A percentile compares a stretch with the other conserved stretches of the same genome.
Conservation (phyloP, 2,329 filamentous ascomycete species). For the Graphiopsis chlorocephala region DNA sequence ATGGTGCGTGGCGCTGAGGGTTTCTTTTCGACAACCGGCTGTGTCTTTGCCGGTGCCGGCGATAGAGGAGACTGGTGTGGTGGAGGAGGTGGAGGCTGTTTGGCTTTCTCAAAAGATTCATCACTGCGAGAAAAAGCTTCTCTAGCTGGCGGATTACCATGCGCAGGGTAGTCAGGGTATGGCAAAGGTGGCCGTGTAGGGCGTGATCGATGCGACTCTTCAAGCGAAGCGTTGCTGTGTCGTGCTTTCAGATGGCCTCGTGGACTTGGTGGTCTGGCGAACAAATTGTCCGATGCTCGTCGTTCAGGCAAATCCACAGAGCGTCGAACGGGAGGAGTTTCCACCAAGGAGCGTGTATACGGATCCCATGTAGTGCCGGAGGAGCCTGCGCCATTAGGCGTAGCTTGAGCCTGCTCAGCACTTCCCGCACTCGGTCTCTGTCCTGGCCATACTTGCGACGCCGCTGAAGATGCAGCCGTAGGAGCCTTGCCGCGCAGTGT, state of each 20-base stretch:
- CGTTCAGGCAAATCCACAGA: conserved; percentile 16
- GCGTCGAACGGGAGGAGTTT: conserved; percentile 19
- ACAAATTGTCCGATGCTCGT: conserved; percentile 25
- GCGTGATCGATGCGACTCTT: conserved; percentile 19
- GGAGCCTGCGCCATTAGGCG: neutral
- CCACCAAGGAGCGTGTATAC: conserved; percentile 33
- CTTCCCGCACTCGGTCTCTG: conserved; percentile 22
- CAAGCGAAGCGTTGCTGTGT: conserved; percentile 21
- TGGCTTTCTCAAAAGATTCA: conserved; percentile 28
- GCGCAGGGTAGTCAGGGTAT: conserved; percentile 32
- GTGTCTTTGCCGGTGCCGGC: neutral
- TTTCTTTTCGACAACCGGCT: neutral
- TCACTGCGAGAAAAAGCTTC: conserved; percentile 28
- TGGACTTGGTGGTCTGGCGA: conserved; percentile 32
- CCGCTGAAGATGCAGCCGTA: conserved; percentile 60
- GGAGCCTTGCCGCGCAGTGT: conserved; percentile 45
- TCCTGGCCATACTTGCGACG: conserved; percentile 59
- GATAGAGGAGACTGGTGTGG: conserved; percentile 23
- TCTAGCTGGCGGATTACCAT: conserved; percentile 24
- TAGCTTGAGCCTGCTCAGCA: conserved; percentile 16
- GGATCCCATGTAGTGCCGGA: conserved; percentile 31
- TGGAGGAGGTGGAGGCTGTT: conserved; percentile 26
- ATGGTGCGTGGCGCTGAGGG: conserved; percentile 17
- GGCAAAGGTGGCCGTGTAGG: conserved; percentile 21
- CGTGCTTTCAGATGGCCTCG: conserved; percentile 26